Evolutionary conservation across 176 grass and related monocot genomes (phyloP).

Genomic region (Bolboschoenus planiculmis): DNA sequence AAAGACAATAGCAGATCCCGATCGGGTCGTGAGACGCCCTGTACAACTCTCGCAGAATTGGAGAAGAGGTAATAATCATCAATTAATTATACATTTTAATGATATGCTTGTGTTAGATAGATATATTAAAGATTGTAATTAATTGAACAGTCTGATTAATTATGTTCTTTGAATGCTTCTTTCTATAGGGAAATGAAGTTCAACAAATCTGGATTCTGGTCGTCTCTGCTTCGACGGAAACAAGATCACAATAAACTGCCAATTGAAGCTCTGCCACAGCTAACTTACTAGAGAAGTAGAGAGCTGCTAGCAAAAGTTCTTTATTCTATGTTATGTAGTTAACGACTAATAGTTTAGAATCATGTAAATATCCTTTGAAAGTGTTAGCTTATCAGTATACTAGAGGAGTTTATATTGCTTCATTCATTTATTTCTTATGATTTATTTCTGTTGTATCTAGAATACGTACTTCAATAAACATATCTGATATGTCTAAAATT

Average conservation of each 20-base stretch:
- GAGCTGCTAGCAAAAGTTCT: not conserved
- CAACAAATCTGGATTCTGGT: constrained; percentile 4
- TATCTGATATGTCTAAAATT: not conserved
- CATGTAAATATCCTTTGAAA: not conserved
- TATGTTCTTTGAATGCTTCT: not conserved
- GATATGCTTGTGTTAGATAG: not conserved
- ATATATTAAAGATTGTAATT: not conserved
- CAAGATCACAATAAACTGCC: not conserved
- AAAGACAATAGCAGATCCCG: not conserved
- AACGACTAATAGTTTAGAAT: not conserved
- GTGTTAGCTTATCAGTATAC: not conserved
- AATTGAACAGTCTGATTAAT: not conserved
- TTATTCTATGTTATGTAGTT: not conserved
- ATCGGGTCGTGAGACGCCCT: not conserved
- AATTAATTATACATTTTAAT: not conserved
- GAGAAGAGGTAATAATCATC: constrained; percentile 24
- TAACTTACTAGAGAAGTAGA: not conserved
- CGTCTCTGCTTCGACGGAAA: not conserved
- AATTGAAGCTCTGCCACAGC: not conserved
- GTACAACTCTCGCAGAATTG: not conserved
- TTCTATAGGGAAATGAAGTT: not conserved
- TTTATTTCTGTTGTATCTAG: not conserved
- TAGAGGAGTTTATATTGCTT: not conserved
- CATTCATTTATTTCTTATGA: not conserved
- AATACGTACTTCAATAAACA: not conserved